Base-by-base conservation (phyloP, 768 basidiomycete genomes). In the Pleurotus citrinopileatus region DNA sequence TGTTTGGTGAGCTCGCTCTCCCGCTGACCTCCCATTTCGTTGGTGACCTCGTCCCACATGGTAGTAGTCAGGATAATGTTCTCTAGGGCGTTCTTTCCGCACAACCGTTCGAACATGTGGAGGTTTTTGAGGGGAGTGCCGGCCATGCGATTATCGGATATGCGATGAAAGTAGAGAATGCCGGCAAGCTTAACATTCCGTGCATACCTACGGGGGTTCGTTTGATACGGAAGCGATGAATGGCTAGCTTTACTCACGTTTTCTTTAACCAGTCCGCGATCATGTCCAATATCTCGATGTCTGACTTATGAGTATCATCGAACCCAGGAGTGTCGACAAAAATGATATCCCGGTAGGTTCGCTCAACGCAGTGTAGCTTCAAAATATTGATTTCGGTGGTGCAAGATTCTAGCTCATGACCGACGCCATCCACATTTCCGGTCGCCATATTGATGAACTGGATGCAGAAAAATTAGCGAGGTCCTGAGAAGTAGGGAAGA, bases 1-100 rank as follows among this genome's bases (percentile, higher is more conserved):
- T 70, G 68, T 55, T 68, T 68, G 25, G 62, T 60, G 10, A 79
- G 69, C 59, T 77, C 73, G 2, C 56, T 53, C 60, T 78, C 78
- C n/a, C 77, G 70, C 7, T 59, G 61, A 44, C 65, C 65, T n/a
- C 73, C 75, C 29, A 67, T 26, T 40, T 65, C 71, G 29, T 55
- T 60, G 47, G 61, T 59, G 45, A 75, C 73, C 54, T 68, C 65
- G 3, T 64, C 65, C 75, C 75, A 77, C 69, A 69, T 77, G 15
- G 61, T 74, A 2, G 71, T 76, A 19, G 65, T 65, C 4, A 76
- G 61, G 12, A 67, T 61, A 12, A 71, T 61, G 19, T 68, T 67
- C 17, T 19, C 57, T 10, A 67, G 51, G 4, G 68, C 64, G 4
- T 62, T 13, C 13, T 60, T 44, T 1, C 74, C 74, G 38, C 75